Base-by-base conservation (phyloP, 495 filamentous ascomycete species). In the Aspergillus panamensis region DNA sequence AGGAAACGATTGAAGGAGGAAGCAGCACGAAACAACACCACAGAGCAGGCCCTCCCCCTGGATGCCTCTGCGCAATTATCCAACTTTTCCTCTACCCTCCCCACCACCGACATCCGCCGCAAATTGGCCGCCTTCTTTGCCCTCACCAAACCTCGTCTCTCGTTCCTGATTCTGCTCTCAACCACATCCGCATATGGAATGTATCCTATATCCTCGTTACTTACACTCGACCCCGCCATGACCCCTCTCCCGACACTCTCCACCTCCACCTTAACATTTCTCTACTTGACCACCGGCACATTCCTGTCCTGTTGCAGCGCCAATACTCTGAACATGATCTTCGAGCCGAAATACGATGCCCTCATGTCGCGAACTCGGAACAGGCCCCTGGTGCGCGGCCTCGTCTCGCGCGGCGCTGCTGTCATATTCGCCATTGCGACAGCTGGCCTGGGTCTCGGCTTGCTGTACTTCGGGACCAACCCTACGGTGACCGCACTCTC, bases 321-420 rank as follows among this genome's bases (percentile, higher is more conserved):
- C 45, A 98, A 97, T 64, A 87, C 94, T 0, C 77, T 97, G 50
- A 98, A 98, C 77, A 98, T 98, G 94, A 85, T 95, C 61, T 86
- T 96, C 65, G 94, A 98, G 73, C 92, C 87, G 13, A 80, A 83
- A 60, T 89, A 91, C 73, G 94, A 98, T 73, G 90, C 88, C 21
- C 86, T 87, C 62, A 98, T 98, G 94, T 85, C 80, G 17, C 87
- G 94, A 8, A 98, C 94, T 8, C 83, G 89, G 33, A 94, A 96
- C 59, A 79, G 94, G 19, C 94, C 94, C 0, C 77, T 98, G 0
- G 94, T 97, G 9, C 85, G 94, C 4, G 85, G 87, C 3, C 82
- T 97, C 2, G 79, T 98, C 35, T 84, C 83, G 39, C 80, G 79
- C n/a, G 81, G 82, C 12, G 85, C 79, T n/a, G 94, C 94, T 10